A percentile compares a stretch with the other conserved stretches of the same genome.
phyloP scores from a whole-genome alignment of 768 basidiomycete species.

The Auriculariales sp. region DNA sequence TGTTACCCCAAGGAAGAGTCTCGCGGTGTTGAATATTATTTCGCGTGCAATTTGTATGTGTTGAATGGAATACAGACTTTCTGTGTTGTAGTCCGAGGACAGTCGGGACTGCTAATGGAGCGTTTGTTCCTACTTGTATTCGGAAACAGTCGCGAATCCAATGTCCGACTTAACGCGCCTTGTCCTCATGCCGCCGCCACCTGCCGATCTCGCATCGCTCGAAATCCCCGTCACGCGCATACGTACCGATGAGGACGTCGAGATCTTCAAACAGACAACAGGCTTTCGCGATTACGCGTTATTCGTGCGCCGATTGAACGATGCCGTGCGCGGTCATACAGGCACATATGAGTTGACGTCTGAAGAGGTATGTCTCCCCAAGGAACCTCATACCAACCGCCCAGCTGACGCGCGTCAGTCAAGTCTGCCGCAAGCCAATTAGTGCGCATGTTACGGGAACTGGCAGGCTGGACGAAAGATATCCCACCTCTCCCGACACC shows the following conservation, averaged over 20 bases:
- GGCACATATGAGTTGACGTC: constrained; percentile 22
- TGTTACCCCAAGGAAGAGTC: no score
- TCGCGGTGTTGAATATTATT: no score
- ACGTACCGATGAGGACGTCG: constrained; percentile 56
- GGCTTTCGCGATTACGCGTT: constrained; percentile 62
- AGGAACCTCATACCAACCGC: background rate
- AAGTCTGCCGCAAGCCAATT: constrained; percentile 31
- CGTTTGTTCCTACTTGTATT: no score
- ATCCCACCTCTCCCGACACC: constrained; percentile 61
- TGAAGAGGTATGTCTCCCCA: constrained; percentile 1
- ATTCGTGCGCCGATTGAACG: constrained; percentile 64
- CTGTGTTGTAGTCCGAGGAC: no score
- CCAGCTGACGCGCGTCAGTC: background rate
- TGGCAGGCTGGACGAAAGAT: constrained; percentile 65
- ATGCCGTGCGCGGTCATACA: constrained; percentile 54
- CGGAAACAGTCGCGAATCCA: no score
- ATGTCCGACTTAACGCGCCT: background rate
- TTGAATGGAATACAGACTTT: no score
- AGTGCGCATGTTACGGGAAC: constrained; percentile 39
- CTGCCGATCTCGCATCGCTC: background rate
- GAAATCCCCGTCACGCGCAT: constrained; percentile 24
- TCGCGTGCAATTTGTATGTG: no score
- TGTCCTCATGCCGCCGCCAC: background rate
- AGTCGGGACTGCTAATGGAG: no score
- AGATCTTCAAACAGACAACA: constrained; percentile 50